Percentiles rank a stretch among this genome's conserved stretches.
Evolutionary conservation across 1,284 basidiomycete species (phyloP).

Genomic region (Boletus sp.): DNA sequence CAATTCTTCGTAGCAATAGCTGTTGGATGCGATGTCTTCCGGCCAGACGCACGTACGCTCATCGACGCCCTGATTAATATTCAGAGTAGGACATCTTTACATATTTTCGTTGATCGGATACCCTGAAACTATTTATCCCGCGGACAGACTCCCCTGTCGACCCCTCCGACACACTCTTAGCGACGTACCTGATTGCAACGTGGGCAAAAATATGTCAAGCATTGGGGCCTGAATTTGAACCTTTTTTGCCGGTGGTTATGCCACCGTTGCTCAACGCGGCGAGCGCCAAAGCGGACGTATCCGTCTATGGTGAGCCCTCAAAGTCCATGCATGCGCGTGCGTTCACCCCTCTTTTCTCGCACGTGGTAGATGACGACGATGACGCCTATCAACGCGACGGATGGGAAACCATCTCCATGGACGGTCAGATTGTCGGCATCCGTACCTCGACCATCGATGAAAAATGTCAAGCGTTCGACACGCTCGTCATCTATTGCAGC

Average conservation of each 20-base stretch:
- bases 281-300: constrained; percentile 74
- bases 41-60: constrained; percentile 67
- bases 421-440: constrained; percentile 72
- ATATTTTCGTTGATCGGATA: neutral
- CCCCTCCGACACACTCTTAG: constrained; percentile 60
- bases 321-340: neutral
- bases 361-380: constrained; percentile 49
- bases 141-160: constrained; percentile 57
- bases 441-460: constrained; percentile 75
- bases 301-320: constrained; percentile 58
- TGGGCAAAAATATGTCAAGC: constrained; percentile 81
- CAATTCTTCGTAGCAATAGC: constrained; percentile 59
- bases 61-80: constrained; percentile 73
- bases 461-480: constrained; percentile 84
- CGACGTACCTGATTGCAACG: constrained; percentile 69
- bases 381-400: constrained; percentile 57
- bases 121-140: neutral
- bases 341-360: neutral
- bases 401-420: constrained; percentile 73
- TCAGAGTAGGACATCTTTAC: constrained; percentile 52
- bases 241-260: constrained; percentile 80
- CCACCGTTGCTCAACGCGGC: constrained; percentile 72
- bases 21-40: constrained; percentile 72
- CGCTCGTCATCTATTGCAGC: constrained; percentile 74
- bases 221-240: constrained; percentile 76